Percentiles rank a stretch among this genome's conserved stretches.
Evolutionary conservation across 345 rosid species (phyloP).

Genomic region (Barbarea vulgaris): DNA sequence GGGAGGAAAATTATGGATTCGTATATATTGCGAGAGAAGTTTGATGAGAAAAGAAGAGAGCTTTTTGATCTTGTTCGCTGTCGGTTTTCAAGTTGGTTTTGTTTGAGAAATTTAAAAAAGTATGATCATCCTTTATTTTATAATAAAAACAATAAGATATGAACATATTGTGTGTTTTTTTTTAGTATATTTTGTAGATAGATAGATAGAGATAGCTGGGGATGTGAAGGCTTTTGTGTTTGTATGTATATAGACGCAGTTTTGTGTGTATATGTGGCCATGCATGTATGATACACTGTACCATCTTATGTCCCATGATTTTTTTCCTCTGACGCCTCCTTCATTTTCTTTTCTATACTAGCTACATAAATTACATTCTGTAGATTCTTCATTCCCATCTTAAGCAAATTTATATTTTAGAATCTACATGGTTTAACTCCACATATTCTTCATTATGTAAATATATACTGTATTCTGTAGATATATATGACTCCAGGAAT

Average conservation of each 20-base stretch:
- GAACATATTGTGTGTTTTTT: slow-evolving; percentile 20
- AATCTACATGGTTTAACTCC: not conserved
- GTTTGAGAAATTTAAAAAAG: slow-evolving; percentile 33
- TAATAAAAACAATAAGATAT: slow-evolving; percentile 14
- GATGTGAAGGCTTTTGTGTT: slow-evolving; percentile 36
- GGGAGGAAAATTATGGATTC: slow-evolving; percentile 2
- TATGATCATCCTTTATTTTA: slow-evolving; percentile 22
- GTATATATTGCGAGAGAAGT: slow-evolving; percentile 22
- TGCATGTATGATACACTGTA: slow-evolving; percentile 16
- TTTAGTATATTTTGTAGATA: slow-evolving; percentile 11
- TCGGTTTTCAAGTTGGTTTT: slow-evolving; percentile 55
- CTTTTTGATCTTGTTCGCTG: slow-evolving; percentile 40
- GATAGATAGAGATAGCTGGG: slow-evolving; percentile 36
- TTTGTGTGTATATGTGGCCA: slow-evolving; percentile 19
- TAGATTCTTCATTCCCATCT: not conserved
- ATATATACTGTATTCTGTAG: too few relatives aligned
- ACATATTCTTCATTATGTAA: too few relatives aligned
- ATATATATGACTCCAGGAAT: not conserved
- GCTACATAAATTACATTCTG: not conserved
- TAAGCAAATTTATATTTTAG: not conserved
- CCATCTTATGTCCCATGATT: slow-evolving; percentile 22
- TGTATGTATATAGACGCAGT: slow-evolving; percentile 6
- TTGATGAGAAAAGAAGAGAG: slow-evolving; percentile 22
- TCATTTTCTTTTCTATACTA: not conserved
- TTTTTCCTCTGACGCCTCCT: slow-evolving; percentile 11